Conservation (phyloP, 345 rosid genomes). For the Bretschneidera sinensis region DNA sequence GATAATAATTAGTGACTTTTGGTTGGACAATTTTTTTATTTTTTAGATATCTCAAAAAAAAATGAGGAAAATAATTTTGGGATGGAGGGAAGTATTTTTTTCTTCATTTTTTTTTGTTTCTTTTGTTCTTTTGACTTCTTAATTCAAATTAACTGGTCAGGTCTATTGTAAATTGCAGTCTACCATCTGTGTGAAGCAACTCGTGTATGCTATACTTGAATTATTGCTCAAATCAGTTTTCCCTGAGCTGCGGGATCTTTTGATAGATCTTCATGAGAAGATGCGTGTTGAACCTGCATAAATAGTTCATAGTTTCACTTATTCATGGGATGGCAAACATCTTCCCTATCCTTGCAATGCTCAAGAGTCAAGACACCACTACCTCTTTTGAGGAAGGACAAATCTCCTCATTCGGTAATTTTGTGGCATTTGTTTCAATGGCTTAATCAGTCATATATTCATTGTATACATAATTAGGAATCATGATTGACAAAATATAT, state of each 20-base stretch:
- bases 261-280: conserved; percentile 59
- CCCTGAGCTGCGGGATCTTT: conserved; percentile 79
- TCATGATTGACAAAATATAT: conserved; percentile 1
- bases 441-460: neutral
- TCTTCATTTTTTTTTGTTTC: neutral
- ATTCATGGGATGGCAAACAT: neutral
- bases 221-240: conserved; percentile 63
- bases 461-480: neutral
- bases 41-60: too few species aligned
- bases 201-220: conserved; percentile 71
- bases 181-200: conserved; percentile 83
- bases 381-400: too few species aligned
- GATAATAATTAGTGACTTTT: too few species aligned
- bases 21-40: too few species aligned
- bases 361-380: too few species aligned
- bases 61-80: too few species aligned
- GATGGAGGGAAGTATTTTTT: too few species aligned
- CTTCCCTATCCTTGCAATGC: too few species aligned
- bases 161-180: conserved; percentile 47
- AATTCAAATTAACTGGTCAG: neutral
- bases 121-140: neutral
- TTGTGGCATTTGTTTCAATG: too few species aligned
- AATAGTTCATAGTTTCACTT: neutral
- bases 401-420: too few species aligned
- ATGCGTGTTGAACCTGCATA: conserved; percentile 15